A percentile compares a stretch with the other conserved stretches of the same genome.
Conservation (phyloP, 768 basidiomycete genomes). For the Naganishia vaughanmartiniae region DNA sequence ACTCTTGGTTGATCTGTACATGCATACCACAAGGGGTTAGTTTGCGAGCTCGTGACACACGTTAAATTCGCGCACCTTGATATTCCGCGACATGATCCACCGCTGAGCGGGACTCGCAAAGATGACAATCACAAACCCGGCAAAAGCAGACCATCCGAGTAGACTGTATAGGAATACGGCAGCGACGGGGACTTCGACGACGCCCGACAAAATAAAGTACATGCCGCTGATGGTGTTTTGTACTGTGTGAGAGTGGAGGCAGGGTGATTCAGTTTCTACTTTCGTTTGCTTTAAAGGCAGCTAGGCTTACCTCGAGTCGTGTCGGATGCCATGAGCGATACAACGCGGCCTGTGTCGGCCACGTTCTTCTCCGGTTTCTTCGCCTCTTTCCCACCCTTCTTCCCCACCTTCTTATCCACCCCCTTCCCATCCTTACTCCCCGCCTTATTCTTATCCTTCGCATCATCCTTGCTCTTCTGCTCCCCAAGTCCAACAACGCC, state of each 20-base stretch:
- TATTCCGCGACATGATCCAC: constrained; percentile 61
- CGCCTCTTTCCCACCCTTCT: constrained; percentile 39
- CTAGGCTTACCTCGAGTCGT: constrained; percentile 38
- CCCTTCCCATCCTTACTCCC: constrained; percentile 37
- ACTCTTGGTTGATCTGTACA: constrained; percentile 25
- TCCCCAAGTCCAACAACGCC: constrained; percentile 58
- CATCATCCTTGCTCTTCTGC: not conserved
- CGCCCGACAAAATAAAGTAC: constrained; percentile 31
- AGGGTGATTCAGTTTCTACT: not conserved
- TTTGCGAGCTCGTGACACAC: not conserved
- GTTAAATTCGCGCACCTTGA: constrained; percentile 56
- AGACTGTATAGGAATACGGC: constrained; percentile 54
- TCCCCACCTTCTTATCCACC: constrained; percentile 34
- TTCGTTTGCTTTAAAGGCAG: not conserved
- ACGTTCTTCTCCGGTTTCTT: constrained; percentile 81
- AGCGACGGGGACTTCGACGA: constrained; percentile 51
- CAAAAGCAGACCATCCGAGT: constrained; percentile 66
- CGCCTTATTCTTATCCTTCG: constrained; percentile 50
- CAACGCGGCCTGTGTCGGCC: constrained; percentile 66
- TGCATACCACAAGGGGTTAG: not conserved
- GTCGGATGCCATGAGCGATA: constrained; percentile 26
- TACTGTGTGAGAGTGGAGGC: constrained; percentile 27
- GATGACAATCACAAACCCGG: constrained; percentile 68
- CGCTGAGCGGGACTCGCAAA: constrained; percentile 72
- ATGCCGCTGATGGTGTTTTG: constrained; percentile 38